Conservation (phyloP, 1,284 basidiomycete genomes). For the Moniliophthora roreri region DNA sequence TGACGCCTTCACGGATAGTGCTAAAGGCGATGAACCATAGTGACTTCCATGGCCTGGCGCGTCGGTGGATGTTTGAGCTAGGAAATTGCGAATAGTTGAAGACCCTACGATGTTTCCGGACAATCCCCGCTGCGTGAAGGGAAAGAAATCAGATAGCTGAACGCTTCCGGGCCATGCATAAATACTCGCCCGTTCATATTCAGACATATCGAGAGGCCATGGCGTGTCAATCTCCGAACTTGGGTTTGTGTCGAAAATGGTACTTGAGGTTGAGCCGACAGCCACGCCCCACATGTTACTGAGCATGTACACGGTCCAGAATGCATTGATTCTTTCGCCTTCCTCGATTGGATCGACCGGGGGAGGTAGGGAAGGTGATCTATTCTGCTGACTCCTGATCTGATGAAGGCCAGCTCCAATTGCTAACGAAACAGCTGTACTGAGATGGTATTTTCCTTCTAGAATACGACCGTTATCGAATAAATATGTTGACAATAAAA, state of each 20-base stretch:
- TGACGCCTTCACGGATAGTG: not conserved
- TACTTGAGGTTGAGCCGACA: not conserved
- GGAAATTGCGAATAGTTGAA: not conserved
- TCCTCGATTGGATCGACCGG: not conserved
- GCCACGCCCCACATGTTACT: not conserved
- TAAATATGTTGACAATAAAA: not conserved
- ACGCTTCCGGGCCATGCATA: not conserved
- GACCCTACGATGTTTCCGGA: not conserved
- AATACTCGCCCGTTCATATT: not conserved
- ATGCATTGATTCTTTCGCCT: slow-evolving; percentile 3
- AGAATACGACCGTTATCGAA: not conserved
- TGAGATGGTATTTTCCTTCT: not conserved
- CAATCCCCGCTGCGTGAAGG: not conserved
- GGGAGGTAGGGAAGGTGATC: not conserved
- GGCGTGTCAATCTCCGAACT: not conserved
- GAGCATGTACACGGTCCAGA: not conserved
- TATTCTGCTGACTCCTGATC: not conserved
- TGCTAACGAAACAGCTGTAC: not conserved
- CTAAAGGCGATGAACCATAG: not conserved
- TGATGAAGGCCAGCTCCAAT: not conserved
- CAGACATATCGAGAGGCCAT: not conserved
- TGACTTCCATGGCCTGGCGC: no score
- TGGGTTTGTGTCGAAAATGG: not conserved
- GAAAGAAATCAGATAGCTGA: not conserved
- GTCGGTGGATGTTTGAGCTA: not conserved